Evolutionary conservation across 2,329 filamentous ascomycete genomes (phyloP), one percentile per base, ranked within the genome.

Genomic region (Talaromyces sp.): DNA sequence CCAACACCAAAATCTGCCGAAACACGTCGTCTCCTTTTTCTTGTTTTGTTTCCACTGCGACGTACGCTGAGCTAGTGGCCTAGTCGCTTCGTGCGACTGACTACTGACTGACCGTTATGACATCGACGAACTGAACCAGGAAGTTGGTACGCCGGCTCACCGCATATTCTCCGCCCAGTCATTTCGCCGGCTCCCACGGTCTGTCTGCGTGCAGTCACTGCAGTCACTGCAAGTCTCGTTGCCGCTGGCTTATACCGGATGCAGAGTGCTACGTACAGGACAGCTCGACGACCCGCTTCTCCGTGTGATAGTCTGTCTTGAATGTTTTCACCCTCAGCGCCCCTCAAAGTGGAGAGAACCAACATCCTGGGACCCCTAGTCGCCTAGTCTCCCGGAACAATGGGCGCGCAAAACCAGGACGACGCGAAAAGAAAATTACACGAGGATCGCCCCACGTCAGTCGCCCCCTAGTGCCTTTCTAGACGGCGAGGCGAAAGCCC

Each of bases 381-480:
- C 18, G 42, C 42, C 42, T 36, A 36, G 33, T 36, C 33, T 7
- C 44, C 44, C 44, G 44, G 44, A 47, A 47, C 44, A 47, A 47
- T 47, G 44, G 44, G 44, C 44, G 44, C 18, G 18, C 44, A 47
- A 47, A 27, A 47, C 44, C 18, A 47, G 9, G 23, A 47, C 44
- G 44, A 23, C 44, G 18, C 42, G 18, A 47, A 47, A 47, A 47
- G 70, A 72, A 73, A 70, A 66, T 66, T 53, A 53, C 27, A 53
- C 64, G 72, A 75, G 73, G 69, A 70, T 70, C 69, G 63, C 71
- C 69, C 71, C 69, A 73, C 68, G 68, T 63, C 63, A 65, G 67
- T 66, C 34, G 28, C 59, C 33, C 50, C 50, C 28, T 53, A 53
- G 50, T 47, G 44, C 44, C 10, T 27, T 47, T 47, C 44, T 47